A percentile compares a stretch with the other conserved stretches of the same genome.
phyloP scores from a whole-genome alignment of 306 rosid species.

The Gleditsia sinensis region DNA sequence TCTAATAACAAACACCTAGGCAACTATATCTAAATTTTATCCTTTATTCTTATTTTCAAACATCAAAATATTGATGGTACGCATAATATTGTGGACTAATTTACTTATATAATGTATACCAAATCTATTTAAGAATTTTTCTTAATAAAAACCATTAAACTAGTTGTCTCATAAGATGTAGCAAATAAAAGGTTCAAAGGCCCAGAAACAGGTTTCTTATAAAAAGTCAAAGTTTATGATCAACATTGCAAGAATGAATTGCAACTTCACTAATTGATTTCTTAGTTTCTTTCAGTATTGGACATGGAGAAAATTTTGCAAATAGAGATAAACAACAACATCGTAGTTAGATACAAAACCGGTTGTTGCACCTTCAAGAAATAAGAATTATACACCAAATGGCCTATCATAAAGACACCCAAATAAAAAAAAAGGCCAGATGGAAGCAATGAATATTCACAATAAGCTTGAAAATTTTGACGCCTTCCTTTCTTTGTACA shows the following conservation, averaged over 20 bases:
- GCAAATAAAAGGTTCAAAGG: background rate
- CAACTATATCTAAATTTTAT: no score
- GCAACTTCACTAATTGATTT: slow-evolving; percentile 29
- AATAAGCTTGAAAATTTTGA: slow-evolving; percentile 34
- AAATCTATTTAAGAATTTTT: no score
- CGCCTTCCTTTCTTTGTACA: slow-evolving; percentile 31
- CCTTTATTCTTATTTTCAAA: no score
- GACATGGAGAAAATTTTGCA: slow-evolving; percentile 45
- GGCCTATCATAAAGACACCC: slow-evolving; percentile 22
- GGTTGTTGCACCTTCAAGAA: background rate
- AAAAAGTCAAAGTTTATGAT: background rate
- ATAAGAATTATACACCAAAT: slow-evolving; percentile 29
- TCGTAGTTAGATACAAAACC: background rate
- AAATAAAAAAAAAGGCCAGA: background rate
- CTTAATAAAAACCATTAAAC: no score
- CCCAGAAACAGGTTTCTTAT: background rate
- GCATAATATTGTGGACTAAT: no score
- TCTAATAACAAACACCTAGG: no score
- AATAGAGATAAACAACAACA: slow-evolving; percentile 17
- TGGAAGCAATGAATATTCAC: slow-evolving; percentile 42
- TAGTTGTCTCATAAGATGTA: background rate
- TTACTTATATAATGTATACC: no score
- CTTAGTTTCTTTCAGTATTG: slow-evolving; percentile 40
- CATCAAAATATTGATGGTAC: no score
- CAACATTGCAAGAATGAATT: slow-evolving; percentile 4